Conservation (phyloP, 1,139 yeast genomes). For the Magnusiomyces sp. region DNA sequence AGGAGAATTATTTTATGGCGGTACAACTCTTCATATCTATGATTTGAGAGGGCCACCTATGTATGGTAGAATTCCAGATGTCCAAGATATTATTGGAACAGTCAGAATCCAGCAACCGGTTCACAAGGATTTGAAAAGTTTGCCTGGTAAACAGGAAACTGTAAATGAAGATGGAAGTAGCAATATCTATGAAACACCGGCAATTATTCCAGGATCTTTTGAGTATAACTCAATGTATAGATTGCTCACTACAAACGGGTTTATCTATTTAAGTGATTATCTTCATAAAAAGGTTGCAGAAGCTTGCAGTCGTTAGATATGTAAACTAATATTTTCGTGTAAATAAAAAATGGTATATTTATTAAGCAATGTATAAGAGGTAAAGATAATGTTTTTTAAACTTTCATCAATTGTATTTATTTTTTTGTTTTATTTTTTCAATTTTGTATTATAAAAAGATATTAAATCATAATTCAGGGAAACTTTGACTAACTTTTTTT, state of each 20-base stretch:
- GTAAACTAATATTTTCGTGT: too few species aligned
- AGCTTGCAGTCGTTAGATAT: too few species aligned
- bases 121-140: slow-evolving; percentile 19
- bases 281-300: slow-evolving; percentile 39
- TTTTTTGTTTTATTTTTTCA: too few species aligned
- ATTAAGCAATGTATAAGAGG: too few species aligned
- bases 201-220: slow-evolving; percentile 47
- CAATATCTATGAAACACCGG: neutral
- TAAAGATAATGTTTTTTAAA: too few species aligned
- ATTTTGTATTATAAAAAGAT: too few species aligned
- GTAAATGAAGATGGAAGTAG: too few species aligned
- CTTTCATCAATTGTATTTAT: too few species aligned
- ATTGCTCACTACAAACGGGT: slow-evolving; percentile 47
- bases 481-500: too few species aligned
- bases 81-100: slow-evolving; percentile 65
- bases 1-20: slow-evolving; percentile 36
- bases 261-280: slow-evolving; percentile 49
- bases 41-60: slow-evolving; percentile 63
- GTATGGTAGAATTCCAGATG: slow-evolving; percentile 62
- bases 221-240: slow-evolving; percentile 56
- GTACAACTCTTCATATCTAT: slow-evolving; percentile 32
- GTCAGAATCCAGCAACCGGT: slow-evolving; percentile 42
- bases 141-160: neutral
- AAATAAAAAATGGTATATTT: too few species aligned
- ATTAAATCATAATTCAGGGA: too few species aligned